These are phyloP conservation scores for Cercospora sp. DNA, from an alignment of 2,329 filamentous ascomycete species.

Conservation along the genomic window DNA sequence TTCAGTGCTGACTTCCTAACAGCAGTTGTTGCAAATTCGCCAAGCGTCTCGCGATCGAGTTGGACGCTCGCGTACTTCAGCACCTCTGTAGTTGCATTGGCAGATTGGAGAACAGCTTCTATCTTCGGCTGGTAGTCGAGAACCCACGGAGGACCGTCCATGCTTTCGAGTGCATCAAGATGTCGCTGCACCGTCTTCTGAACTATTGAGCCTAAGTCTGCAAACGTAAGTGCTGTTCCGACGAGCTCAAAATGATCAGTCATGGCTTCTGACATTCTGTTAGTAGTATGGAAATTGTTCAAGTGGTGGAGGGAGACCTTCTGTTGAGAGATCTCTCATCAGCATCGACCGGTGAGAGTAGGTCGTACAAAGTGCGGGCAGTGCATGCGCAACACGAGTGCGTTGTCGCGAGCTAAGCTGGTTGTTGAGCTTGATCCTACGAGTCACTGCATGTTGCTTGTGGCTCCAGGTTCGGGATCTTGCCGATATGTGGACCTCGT, in stretches of 20 bases:
- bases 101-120: not conserved
- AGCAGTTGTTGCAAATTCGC: not conserved
- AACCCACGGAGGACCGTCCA: not conserved
- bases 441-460: not conserved
- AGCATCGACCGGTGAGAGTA: not conserved
- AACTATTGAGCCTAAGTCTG: not conserved
- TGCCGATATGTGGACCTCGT: not conserved
- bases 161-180: not conserved
- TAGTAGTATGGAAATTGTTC: not conserved
- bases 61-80: not conserved
- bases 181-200: not conserved
- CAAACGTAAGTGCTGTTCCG: not conserved
- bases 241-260: not conserved
- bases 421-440: not conserved
- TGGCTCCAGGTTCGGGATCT: not conserved
- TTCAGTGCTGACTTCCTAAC: not conserved
- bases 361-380: not conserved
- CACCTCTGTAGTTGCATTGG: not conserved
- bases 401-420: not conserved
- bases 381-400: not conserved
- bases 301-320: not conserved
- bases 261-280: not conserved
- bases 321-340: not conserved
- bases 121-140: not conserved
- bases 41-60: not conserved